Evolutionary conservation across 495 filamentous ascomycete genomes (phyloP), one percentile per base, ranked within the genome.

Genomic region (Jackrogersella multiformis): DNA sequence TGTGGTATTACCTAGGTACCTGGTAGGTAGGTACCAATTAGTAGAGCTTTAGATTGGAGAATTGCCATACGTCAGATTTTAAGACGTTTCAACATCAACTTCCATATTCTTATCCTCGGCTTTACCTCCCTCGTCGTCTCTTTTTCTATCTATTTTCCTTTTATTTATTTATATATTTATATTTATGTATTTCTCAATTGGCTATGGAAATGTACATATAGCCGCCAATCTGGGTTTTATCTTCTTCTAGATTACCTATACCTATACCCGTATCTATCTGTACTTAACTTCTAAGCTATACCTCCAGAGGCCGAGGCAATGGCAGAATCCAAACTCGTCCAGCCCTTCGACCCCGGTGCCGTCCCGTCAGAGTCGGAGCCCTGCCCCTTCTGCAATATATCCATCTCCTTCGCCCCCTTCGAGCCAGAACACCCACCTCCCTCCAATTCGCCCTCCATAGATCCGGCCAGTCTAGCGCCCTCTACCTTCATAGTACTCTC

Each of bases 331-430:
- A 68, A 61, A 60, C 5, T 55, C 58, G 18, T 42, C 56, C 61
- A 56, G 13, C 58, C 71, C 56, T 69, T 66, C 66, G 72, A 73
- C 51, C 69, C 73, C 30, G 63, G 72, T 7, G 26, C 63, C 48
- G 23, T 66, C 56, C 66, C 70, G 55, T 39, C 66, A 66, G 32
- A 55, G 38, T 20, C 32, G 35, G 48, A 57, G 8, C 20, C 62
- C 32, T 92, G 90, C 63, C 84, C 90, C 36, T 92, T 92, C 78
- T 92, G 90, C 80, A 74, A 69, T 39, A 92, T 92, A 63, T 78
- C 87, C 5, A 15, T 58, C 23, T 51, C 66, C 63, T 82, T 76
- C 76, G 76, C 74, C 38, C 82, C 80, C 60, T 85, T 73, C 77
- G 76, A 71, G 26, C 79, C 77, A 8, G 73, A 56, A 66, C 48